phyloP scores from a whole-genome alignment of 345 rosid genomes.

The Brassica juncea region DNA sequence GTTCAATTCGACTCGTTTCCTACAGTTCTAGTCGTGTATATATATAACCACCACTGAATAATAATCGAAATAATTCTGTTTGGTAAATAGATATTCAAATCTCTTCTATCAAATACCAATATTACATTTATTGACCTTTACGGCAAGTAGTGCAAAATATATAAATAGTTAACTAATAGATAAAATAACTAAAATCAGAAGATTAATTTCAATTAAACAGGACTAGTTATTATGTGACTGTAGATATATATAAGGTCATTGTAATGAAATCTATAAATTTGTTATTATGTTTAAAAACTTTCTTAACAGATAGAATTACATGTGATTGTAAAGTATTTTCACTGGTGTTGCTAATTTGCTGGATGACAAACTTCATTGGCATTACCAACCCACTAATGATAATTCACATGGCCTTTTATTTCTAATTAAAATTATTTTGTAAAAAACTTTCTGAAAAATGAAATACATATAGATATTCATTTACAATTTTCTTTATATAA shows the following conservation, averaged over 20 bases:
- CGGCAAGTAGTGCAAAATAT: not conserved
- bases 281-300: not conserved
- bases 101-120: not conserved
- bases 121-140: not conserved
- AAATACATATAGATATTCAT: not conserved
- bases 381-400: constrained; percentile 21
- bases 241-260: not conserved
- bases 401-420: constrained; percentile 26
- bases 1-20: not conserved
- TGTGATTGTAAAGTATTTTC: constrained; percentile 22
- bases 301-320: constrained; percentile 4
- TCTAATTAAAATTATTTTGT: not conserved
- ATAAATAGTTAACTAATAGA: not conserved
- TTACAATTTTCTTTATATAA: not conserved
- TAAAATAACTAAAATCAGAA: not conserved
- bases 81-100: not conserved
- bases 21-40: not conserved
- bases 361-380: constrained; percentile 29
- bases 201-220: not conserved
- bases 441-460: not conserved
- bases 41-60: not conserved
- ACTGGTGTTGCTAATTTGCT: constrained; percentile 27
- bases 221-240: not conserved
- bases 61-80: not conserved
- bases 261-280: not conserved